These are phyloP conservation scores for Mycena olivaceomarginata DNA, from an alignment of 768 basidiomycete genomes.

Conservation along the genomic window DNA sequence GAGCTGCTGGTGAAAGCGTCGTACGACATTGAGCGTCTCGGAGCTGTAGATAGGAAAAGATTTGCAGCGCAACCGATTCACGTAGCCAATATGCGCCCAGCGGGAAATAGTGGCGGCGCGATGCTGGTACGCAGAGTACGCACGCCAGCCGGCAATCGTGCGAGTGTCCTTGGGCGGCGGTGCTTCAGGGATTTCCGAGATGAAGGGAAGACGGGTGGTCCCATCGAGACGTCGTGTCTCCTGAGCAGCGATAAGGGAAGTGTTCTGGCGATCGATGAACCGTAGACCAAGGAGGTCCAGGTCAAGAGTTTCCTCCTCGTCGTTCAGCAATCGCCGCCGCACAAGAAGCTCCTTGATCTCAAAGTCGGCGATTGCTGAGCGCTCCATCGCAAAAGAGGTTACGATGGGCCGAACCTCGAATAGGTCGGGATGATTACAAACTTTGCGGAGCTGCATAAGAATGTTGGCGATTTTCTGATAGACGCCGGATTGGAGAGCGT, in stretches of 20 bases:
- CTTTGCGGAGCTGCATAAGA: constrained; percentile 98
- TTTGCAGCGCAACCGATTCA: constrained; percentile 85
- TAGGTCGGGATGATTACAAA: constrained; percentile 95
- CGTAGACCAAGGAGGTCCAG: constrained; percentile 79
- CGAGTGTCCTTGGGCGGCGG: constrained; percentile 85
- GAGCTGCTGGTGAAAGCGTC: constrained; percentile 65
- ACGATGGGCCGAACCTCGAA: constrained; percentile 93
- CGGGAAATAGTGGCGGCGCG: constrained; percentile 72
- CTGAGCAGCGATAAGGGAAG: constrained; percentile 70
- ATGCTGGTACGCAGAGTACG: constrained; percentile 69
- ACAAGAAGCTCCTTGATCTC: constrained; percentile 93
- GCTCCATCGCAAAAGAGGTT: constrained; percentile 84
- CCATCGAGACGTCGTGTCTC: constrained; percentile 77
- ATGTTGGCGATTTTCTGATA: constrained; percentile 95
- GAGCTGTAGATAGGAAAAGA: constrained; percentile 65
- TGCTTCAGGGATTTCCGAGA: constrained; percentile 73
- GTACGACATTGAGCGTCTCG: constrained; percentile 66
- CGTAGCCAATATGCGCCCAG: constrained; percentile 82
- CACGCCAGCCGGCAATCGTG: constrained; percentile 83
- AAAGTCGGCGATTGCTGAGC: constrained; percentile 85
- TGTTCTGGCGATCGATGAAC: constrained; percentile 75
- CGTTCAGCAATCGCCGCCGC: constrained; percentile 81
- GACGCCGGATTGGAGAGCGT: constrained; percentile 89
- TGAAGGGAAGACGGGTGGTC: constrained; percentile 71
- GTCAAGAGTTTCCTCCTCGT: constrained; percentile 71